These are phyloP conservation scores for Ceratocystis smalleyi DNA, from an alignment of 2,329 filamentous ascomycete species.

Conservation along the genomic window DNA sequence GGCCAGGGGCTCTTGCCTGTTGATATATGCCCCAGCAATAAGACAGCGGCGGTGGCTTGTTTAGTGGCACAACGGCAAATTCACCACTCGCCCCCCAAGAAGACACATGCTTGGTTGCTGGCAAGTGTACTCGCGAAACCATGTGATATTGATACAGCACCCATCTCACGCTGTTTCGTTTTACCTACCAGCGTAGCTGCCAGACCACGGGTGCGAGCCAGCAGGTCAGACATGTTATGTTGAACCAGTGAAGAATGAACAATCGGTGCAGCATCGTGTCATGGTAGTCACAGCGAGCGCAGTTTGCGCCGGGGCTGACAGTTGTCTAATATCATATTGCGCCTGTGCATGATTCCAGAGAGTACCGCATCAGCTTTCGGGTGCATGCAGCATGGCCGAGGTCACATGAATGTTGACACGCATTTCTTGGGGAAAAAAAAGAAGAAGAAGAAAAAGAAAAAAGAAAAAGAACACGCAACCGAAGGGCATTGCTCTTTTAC, in stretches of 20 bases:
- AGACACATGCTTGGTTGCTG: neutral
- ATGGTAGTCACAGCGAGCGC: neutral
- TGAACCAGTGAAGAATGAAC: neutral
- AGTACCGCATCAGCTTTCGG: neutral
- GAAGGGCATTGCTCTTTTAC: neutral
- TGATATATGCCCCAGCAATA: neutral
- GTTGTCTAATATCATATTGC: neutral
- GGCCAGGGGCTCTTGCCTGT: neutral
- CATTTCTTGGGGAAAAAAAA: too few relatives aligned
- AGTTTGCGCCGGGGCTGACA: neutral
- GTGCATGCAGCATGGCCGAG: neutral
- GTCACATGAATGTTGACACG: neutral
- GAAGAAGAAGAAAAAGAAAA: too few relatives aligned
- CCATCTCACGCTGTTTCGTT: neutral
- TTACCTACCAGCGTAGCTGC: neutral
- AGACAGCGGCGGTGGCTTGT: neutral
- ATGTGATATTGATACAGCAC: neutral
- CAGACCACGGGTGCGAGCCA: neutral
- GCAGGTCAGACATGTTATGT: neutral
- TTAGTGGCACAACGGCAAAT: neutral
- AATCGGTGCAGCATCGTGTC: neutral
- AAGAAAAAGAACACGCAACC: too few relatives aligned
- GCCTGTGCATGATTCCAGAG: neutral
- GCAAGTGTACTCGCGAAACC: neutral
- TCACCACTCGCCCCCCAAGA: neutral